Conservation (phyloP, 371 early-diverging fungal species). For the Lichtheimia ramosa region DNA sequence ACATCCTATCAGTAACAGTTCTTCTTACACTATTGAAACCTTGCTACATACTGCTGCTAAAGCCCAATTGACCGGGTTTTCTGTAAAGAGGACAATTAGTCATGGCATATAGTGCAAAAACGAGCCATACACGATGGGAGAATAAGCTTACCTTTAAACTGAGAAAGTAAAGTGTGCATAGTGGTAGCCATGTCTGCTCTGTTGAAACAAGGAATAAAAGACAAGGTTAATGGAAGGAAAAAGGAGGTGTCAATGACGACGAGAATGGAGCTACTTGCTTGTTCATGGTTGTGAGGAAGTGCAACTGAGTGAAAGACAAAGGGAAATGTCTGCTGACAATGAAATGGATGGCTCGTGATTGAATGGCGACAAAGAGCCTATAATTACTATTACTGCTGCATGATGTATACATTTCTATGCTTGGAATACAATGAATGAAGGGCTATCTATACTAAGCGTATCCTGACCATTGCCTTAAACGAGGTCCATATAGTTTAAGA, state of each 20-base stretch:
- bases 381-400: no score
- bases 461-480: no score
- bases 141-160: conserved; percentile 22
- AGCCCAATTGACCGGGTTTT: conserved; percentile 62
- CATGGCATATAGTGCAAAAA: background rate
- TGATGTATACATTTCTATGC: no score
- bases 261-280: conserved; percentile 7
- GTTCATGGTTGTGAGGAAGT: conserved; percentile 6
- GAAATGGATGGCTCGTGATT: no score
- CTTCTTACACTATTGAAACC: conserved; percentile 14
- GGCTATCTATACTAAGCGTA: no score
- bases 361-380: no score
- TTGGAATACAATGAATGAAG: no score
- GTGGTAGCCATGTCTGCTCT: conserved; percentile 18
- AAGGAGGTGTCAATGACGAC: background rate
- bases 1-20: conserved; percentile 3
- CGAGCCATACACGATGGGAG: background rate
- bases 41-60: conserved; percentile 42
- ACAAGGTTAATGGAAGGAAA: no score
- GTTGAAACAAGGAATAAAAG: background rate
- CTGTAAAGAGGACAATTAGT: conserved; percentile 12
- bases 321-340: no score
- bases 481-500: conserved; percentile 16
- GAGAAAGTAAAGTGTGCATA: conserved; percentile 16
- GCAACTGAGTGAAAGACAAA: no score